Conservation (phyloP, 805 yeast species). For the Kodamaea jinghongensis region DNA sequence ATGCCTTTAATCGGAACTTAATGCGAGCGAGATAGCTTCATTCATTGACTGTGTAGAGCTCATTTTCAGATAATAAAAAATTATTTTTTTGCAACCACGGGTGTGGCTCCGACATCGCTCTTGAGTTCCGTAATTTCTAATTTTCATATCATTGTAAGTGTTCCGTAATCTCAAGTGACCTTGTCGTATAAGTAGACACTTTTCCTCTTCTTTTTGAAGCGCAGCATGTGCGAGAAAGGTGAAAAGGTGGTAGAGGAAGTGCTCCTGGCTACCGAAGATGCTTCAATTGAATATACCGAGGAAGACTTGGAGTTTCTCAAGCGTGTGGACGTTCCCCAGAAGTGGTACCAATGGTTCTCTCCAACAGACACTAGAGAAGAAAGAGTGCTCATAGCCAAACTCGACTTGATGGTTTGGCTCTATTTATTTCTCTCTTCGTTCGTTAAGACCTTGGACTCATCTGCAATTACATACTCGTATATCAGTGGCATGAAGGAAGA, state of each 20-base stretch:
- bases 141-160: too few relatives aligned
- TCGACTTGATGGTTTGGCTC: constrained; percentile 22
- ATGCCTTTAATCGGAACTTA: too few relatives aligned
- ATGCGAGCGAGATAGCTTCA: too few relatives aligned
- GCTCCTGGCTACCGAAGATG: neutral
- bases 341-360: constrained; percentile 30
- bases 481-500: constrained; percentile 20
- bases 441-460: constrained; percentile 24
- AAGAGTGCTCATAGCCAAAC: constrained; percentile 22
- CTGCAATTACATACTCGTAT: constrained; percentile 23
- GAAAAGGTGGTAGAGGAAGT: constrained; percentile 1
- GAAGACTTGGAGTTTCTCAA: constrained; percentile 14
- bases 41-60: too few relatives aligned
- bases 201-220: too few relatives aligned
- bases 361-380: constrained; percentile 25
- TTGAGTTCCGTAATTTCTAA: too few relatives aligned
- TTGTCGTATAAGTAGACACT: too few relatives aligned
- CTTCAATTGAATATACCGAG: constrained; percentile 5
- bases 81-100: too few relatives aligned
- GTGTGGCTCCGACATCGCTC: too few relatives aligned
- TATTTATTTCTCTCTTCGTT: constrained; percentile 24
- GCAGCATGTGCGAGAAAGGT: neutral
- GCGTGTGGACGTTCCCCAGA: constrained; percentile 14
- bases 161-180: too few relatives aligned
- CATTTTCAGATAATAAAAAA: too few relatives aligned